Conservation (phyloP, 768 basidiomycete species). For the Glaciozyma martinii region DNA sequence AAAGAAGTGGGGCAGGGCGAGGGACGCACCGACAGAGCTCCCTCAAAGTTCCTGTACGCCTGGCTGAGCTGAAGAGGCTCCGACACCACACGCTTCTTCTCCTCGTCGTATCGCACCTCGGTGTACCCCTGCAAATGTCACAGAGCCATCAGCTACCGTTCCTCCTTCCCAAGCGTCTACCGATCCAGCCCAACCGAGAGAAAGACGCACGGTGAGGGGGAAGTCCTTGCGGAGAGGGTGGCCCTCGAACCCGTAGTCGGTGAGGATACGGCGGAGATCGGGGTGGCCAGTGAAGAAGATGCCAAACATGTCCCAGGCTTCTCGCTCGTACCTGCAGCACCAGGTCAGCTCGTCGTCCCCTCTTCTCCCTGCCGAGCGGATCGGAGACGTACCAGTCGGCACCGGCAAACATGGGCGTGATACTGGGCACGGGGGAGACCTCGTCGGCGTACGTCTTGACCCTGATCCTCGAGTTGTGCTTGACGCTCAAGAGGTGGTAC, state of each 20-base stretch:
- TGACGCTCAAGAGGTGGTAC: slow-evolving; percentile 80
- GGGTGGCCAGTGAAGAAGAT: slow-evolving; percentile 95
- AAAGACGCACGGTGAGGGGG: slow-evolving; percentile 70
- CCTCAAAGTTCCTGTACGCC: slow-evolving; percentile 96
- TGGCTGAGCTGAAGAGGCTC: slow-evolving; percentile 96
- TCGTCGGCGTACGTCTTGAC: slow-evolving; percentile 98
- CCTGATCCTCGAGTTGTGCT: slow-evolving; percentile 70
- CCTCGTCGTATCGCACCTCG: slow-evolving; percentile 90
- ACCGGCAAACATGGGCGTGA: slow-evolving; percentile 66
- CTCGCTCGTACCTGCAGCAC: slow-evolving; percentile 74
- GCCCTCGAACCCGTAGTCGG: slow-evolving; percentile 82
- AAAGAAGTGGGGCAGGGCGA: background rate
- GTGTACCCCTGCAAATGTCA: slow-evolving; percentile 72
- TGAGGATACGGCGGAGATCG: slow-evolving; percentile 95
- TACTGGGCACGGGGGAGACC: slow-evolving; percentile 80
- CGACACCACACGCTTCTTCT: slow-evolving; percentile 36
- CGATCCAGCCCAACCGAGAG: background rate
- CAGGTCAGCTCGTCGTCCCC: background rate
- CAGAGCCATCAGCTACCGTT: background rate
- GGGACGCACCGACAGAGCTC: slow-evolving; percentile 26
- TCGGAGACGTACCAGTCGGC: slow-evolving; percentile 70
- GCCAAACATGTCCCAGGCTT: slow-evolving; percentile 95
- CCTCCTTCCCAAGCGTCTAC: background rate
- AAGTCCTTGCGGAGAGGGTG: slow-evolving; percentile 97
- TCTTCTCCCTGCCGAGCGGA: background rate